Evolutionary conservation across 768 basidiomycete genomes (phyloP), one percentile per base, ranked within the genome.

Genomic region (Solioccasus polychromus): DNA sequence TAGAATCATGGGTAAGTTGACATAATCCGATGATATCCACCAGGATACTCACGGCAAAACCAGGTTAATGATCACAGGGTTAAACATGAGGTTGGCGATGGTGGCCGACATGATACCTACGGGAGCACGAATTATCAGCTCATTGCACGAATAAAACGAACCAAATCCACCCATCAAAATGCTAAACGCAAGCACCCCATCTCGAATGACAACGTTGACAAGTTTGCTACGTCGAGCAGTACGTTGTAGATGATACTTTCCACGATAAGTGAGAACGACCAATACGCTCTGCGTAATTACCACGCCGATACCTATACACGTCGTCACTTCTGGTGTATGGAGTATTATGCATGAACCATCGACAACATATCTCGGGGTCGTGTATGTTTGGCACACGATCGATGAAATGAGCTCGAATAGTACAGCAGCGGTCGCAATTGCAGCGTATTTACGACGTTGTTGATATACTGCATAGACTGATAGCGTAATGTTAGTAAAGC

Each of bases 391-490:
- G 14, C 24, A 32, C n/a, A 41, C 1, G 29, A 40, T 19, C 15
- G 31, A 17, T 17, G 10, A 9, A 2, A 44, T 1, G 19, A 35
- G n/a, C 28, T 61, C 47, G 12, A 39, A 25, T 17, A 45, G 19
- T 26, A 58, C 39, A 10, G 45, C 25, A 10, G 42, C 6, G 9
- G 26, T 4, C 35, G 52, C 49, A 12, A 15, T n/a, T 7, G 20
- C 15, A 2, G 45, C n/a, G 24, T 39, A 47, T 28, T 20, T 26
- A 7, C 18, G 25, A 11, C n/a, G 36, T 45, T n/a, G 29, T 18
- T 17, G 59, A 18, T 54, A 50, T 8, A 59, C 35, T 7, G 55
- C 58, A 25, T 38, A 26, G 17, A 61, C 59, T 59, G 20, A 28
- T 3, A 6, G 19, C 1, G 11, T 14, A 3, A 4, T 10, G 18